Base-by-base conservation (phyloP, 1,139 yeast species). In the Sugiyamaella paludigena region DNA sequence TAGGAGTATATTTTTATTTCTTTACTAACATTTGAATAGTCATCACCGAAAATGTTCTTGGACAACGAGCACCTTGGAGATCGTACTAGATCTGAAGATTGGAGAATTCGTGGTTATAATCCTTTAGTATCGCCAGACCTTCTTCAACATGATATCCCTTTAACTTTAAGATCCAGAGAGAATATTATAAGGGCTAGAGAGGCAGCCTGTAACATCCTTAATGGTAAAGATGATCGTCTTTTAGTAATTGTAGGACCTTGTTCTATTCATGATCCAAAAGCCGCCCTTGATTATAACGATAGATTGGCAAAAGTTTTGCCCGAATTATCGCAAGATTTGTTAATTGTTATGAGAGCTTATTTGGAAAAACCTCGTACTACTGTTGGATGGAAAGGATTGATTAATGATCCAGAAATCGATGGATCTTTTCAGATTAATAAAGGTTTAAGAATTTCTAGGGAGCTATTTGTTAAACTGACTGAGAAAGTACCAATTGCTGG, bases 351-450 rank as follows among this genome's bases (percentile, higher is more conserved):
- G 98, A 83, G 98, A 74, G 98, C 98, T 2, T 92, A 92, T 75
- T 78, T 92, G 64, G 98, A 92, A 71, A 92, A 92, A 72, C 98
- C 98, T 57, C 83, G 98, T 74, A 92, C 98, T 47, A 92, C 98
- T 24, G 98, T 92, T 47, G 98, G 98, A 54, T 92, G 98, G 98
- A 92, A 92, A 72, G 98, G 97, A 58, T 77, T 92, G 61, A 91
- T 92, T 64, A 92, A 92, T 68, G 98, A 92, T 70, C 98, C 98
- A 24, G 96, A 92, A 63, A 85, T 92, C 60, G 96, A 92, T 67
- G 91, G 88, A 53, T 79, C 97, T 49, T 91, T 87, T 82, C 83
- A 89, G 61, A 92, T 92, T 68, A 92, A 92, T 76, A 88, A 89
- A 72, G 98, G 98, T 58, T 79, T 92, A 60, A 77, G 94, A 62